A percentile compares a stretch with the other conserved stretches of the same genome.
Conservation (phyloP, 345 rosid genomes). For the Lenwebbia sp. region DNA sequence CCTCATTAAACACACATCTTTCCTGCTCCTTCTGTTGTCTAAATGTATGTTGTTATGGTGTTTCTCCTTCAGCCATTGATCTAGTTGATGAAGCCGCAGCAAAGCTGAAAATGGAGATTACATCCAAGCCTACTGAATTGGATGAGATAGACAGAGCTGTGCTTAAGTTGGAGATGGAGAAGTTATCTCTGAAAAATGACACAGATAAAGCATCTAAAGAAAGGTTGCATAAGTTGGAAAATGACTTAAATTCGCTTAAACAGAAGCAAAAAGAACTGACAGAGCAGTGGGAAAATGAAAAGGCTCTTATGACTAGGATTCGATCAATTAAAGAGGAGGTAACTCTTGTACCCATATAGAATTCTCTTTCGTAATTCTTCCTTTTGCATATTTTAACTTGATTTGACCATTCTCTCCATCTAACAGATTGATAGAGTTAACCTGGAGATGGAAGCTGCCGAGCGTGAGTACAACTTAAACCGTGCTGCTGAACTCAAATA, state of each 20-base stretch:
- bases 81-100: constrained; percentile 97
- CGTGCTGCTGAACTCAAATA: constrained; percentile 92
- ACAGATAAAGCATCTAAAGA: constrained; percentile 82
- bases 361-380: not conserved
- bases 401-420: not conserved
- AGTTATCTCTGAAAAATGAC: constrained; percentile 73
- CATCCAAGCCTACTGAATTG: constrained; percentile 90
- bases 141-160: constrained; percentile 87
- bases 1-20: not conserved
- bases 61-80: constrained; percentile 69
- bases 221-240: constrained; percentile 67
- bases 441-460: constrained; percentile 90
- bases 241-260: constrained; percentile 49
- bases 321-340: constrained; percentile 93
- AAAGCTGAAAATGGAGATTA: constrained; percentile 95
- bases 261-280: constrained; percentile 59
- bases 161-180: constrained; percentile 91
- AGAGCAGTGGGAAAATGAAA: constrained; percentile 72
- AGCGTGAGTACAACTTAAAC: constrained; percentile 74
- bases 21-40: not conserved
- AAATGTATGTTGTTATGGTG: not conserved
- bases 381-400: not conserved
- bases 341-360: not conserved
- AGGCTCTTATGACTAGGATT: constrained; percentile 60
- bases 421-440: constrained; percentile 82